These are phyloP conservation scores for Cryphonectria japonica DNA, from an alignment of 2,329 filamentous ascomycete genomes.

Conservation along the genomic window DNA sequence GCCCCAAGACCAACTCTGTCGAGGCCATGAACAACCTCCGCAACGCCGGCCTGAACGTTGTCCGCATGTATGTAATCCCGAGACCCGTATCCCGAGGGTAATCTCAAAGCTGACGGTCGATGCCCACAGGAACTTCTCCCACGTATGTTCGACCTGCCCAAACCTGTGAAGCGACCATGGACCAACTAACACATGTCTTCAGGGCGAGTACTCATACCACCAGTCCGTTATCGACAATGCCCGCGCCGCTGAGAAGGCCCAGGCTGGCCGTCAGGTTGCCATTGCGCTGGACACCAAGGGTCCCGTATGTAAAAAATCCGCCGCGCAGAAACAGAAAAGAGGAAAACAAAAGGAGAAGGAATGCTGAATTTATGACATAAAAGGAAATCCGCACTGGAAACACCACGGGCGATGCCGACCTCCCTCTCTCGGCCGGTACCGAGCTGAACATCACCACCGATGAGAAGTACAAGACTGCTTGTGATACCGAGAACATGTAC, in stretches of 20 bases:
- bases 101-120: slow-evolving; percentile 11
- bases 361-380: slow-evolving; percentile 12
- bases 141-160: slow-evolving; percentile 25
- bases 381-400: slow-evolving; percentile 54
- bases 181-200: slow-evolving; percentile 41
- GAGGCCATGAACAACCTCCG: slow-evolving; percentile 96
- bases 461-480: slow-evolving; percentile 82
- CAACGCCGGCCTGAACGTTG: slow-evolving; percentile 90
- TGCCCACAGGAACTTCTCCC: slow-evolving; percentile 29
- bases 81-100: not conserved
- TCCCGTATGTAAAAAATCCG: slow-evolving; percentile 41
- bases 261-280: slow-evolving; percentile 84
- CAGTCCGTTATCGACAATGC: slow-evolving; percentile 98
- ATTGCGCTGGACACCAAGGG: slow-evolving; percentile 85
- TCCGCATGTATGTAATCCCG: slow-evolving; percentile 79
- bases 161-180: not conserved
- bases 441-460: slow-evolving; percentile 97
- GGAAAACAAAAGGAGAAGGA: not conserved
- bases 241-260: slow-evolving; percentile 77
- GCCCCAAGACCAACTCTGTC: slow-evolving; percentile 97
- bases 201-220: slow-evolving; percentile 86
- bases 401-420: slow-evolving; percentile 70
- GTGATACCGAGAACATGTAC: slow-evolving; percentile 94
- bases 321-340: not conserved
- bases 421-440: slow-evolving; percentile 80